Conservation (phyloP, 164 flowering plant genomes). For the Berberis thunbergii region DNA sequence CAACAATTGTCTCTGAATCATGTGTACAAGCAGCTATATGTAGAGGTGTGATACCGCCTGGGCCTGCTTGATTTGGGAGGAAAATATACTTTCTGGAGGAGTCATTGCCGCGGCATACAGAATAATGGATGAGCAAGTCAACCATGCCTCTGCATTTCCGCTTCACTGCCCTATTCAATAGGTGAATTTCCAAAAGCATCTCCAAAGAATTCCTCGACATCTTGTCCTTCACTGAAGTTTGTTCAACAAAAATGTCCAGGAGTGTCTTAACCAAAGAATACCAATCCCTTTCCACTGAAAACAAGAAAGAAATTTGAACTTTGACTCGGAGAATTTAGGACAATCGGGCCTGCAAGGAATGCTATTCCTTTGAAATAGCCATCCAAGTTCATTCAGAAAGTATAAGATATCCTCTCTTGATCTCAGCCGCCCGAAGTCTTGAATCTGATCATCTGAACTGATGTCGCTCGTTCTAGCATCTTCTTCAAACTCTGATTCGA, state of each 20-base stretch:
- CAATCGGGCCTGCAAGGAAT: constrained; percentile 15
- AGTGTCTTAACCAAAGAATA: constrained; percentile 56
- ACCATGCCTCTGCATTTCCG: constrained; percentile 60
- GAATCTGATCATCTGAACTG: constrained; percentile 24
- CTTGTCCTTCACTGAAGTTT: constrained; percentile 22
- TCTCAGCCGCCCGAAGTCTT: constrained; percentile 29
- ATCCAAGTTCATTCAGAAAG: constrained; percentile 88
- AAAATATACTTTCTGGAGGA: constrained; percentile 44
- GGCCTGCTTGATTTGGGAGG: constrained; percentile 56
- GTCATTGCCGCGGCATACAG: constrained; percentile 14
- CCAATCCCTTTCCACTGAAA: constrained; percentile 68
- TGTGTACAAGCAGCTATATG: constrained; percentile 79
- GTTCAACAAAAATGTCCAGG: constrained; percentile 52
- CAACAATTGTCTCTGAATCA: constrained; percentile 51
- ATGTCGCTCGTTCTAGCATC: constrained; percentile 21
- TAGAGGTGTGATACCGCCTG: constrained; percentile 78
- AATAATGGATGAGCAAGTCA: constrained; percentile 59
- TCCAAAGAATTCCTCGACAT: constrained; percentile 33
- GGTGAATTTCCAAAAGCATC: constrained; percentile 48
- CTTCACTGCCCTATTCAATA: constrained; percentile 73
- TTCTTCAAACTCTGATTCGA: constrained; percentile 55
- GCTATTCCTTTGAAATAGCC: constrained; percentile 67
- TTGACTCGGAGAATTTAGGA: constrained; percentile 32
- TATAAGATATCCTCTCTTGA: constrained; percentile 60
- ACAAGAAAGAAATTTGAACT: constrained; percentile 63